A percentile compares a stretch with the other conserved stretches of the same genome.
These are phyloP conservation scores for Venturiaceae sp. DNA, from an alignment of 2,329 filamentous ascomycete genomes.

Conservation along the genomic window DNA sequence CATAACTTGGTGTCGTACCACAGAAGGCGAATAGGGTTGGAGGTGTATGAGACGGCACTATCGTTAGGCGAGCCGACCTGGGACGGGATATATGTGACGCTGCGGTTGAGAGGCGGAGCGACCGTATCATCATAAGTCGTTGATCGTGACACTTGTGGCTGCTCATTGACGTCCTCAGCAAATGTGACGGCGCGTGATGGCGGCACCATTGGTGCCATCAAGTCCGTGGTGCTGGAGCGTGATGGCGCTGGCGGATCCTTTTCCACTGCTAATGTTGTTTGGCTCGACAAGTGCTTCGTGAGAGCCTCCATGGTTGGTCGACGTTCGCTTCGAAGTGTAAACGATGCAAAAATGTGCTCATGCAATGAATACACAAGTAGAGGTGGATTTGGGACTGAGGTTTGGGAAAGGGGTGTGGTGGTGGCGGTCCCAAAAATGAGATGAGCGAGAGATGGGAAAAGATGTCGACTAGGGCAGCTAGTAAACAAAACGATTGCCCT, in stretches of 20 bases:
- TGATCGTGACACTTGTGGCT: background rate
- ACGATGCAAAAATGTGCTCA: background rate
- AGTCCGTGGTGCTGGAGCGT: no score
- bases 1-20: constrained; percentile 15
- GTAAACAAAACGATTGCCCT: no score
- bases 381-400: no score
- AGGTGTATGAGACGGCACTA: constrained; percentile 16
- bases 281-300: background rate
- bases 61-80: constrained; percentile 1
- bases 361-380: background rate
- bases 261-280: no score
- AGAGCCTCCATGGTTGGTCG: background rate
- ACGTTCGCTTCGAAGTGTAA: background rate
- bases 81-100: constrained; percentile 9
- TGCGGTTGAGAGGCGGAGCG: background rate
- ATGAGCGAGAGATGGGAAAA: background rate
- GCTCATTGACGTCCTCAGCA: background rate
- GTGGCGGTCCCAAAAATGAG: background rate
- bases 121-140: background rate
- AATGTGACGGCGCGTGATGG: background rate
- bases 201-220: no score
- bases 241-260: no score
- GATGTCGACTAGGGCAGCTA: no score
- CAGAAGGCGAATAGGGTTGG: constrained; percentile 14
- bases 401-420: background rate